Conservation (phyloP, 768 basidiomycete genomes). For the Cyathus striatus region DNA sequence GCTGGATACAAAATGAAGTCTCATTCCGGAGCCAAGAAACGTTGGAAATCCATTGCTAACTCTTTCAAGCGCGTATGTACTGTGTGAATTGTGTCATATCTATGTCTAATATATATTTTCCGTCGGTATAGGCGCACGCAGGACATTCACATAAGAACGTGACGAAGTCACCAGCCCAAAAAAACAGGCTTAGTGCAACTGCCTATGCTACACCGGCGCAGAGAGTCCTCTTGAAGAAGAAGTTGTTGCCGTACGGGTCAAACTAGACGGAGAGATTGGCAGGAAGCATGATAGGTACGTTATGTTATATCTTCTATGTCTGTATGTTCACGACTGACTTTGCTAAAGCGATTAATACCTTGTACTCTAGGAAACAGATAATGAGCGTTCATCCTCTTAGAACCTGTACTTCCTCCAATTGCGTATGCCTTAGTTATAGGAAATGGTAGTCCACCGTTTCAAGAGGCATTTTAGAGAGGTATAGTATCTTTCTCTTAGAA, state of each 20-base stretch:
- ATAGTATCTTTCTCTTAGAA: too few relatives aligned
- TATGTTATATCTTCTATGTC: too few relatives aligned
- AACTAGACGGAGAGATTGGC: constrained; percentile 16
- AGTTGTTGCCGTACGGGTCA: constrained; percentile 62
- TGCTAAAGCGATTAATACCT: too few relatives aligned
- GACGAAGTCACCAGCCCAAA: constrained; percentile 55
- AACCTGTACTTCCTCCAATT: too few relatives aligned
- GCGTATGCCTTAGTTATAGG: too few relatives aligned
- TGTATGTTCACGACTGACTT: too few relatives aligned
- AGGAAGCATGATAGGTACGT: too few relatives aligned
- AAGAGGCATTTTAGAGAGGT: too few relatives aligned
- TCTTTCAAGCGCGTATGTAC: constrained; percentile 69
- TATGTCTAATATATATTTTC: too few relatives aligned
- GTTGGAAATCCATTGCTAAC: constrained; percentile 65
- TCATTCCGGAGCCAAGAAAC: constrained; percentile 77
- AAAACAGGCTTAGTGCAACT: constrained; percentile 61
- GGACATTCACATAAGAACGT: constrained; percentile 71
- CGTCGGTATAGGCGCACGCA: constrained; percentile 66
- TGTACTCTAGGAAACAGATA: too few relatives aligned
- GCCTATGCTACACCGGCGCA: constrained; percentile 64
- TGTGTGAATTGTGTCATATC: background rate
- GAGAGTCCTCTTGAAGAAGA: constrained; percentile 60
- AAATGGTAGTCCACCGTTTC: too few relatives aligned
- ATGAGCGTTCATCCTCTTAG: too few relatives aligned
- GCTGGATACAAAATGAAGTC: constrained; percentile 78